Base-by-base conservation (phyloP, 164 flowering plant genomes). In the Vitis rotundifolia region DNA sequence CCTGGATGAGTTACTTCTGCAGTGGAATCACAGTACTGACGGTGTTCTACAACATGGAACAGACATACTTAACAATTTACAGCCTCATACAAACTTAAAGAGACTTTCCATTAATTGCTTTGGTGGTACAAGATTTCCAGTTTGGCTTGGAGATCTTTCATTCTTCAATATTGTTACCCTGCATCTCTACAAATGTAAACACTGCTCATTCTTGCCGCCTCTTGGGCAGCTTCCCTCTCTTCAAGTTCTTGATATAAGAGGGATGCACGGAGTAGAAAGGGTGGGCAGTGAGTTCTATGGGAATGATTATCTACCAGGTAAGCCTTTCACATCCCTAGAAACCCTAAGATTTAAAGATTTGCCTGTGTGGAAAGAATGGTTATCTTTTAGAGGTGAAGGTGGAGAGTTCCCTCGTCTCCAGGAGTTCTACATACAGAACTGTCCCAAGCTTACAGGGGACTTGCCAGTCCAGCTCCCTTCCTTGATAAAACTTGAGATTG, bases 341-440 rank as follows among this genome's bases (percentile, higher is more conserved):
- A 62, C 4, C 2, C 18, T 75, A 28, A 28, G 16, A 11, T 66
- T 75, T 56, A 59, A 61, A 22, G 14, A 51, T 11, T 49, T 74
- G 72, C 54, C 18, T 2, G 37, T 31, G 8, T 75, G 74, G 78
- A 50, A 67, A 26, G 74, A 71, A 11, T 70, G 78, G 78, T 11
- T 31, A 15, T 11, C 67, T 22, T 7, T 14, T 8, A 47, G 12
- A 55, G 14, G 18, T 13, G 72, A 44, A 13, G 44, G 14, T 2
- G 70, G 18, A n/a, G 61, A 11, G 9, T 70, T 75, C 49, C 71
- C 78, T 47, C 14, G 22, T 29, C 67, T 75, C 3, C 55, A 22
- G 19, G 51, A 69, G 49, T 67, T 75, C 15, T 15, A n/a, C 8
- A 44, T 75, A 29, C 0, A 0, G 50, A 53, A 26, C 14, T 75